phyloP scores from a whole-genome alignment of 305 asterid species.

The Fraxinus greggii region DNA sequence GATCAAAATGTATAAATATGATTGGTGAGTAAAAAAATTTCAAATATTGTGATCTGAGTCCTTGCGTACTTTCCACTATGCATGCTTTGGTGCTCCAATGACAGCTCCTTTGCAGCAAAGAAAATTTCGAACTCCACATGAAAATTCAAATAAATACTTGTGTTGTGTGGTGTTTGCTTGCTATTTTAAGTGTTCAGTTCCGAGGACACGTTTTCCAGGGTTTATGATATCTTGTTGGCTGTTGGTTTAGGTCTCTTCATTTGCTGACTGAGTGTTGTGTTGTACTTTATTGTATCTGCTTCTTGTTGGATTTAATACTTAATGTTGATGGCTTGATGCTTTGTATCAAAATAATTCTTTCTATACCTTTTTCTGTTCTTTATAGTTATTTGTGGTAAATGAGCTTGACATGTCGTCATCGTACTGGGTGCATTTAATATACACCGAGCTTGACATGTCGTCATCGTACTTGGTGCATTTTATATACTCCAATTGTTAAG shows the following conservation, averaged over 20 bases:
- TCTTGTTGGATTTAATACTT: not conserved
- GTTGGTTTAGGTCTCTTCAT: conserved; percentile 2
- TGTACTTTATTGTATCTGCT: not conserved
- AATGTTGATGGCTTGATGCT: not conserved
- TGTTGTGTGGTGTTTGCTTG: not conserved
- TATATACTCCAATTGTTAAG: not conserved
- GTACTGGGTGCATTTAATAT: not conserved
- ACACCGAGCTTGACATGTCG: not conserved
- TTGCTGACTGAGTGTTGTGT: not conserved
- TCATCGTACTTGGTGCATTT: not conserved
- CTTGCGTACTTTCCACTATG: not conserved
- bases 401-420: not conserved
- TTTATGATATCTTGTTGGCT: not conserved
- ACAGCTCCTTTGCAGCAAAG: not conserved
- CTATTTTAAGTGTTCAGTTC: not conserved
- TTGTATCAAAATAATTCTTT: not conserved
- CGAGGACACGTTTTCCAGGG: not conserved
- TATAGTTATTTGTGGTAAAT: not conserved
- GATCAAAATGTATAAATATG: not conserved
- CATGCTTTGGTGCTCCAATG: not conserved
- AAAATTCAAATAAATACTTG: not conserved
- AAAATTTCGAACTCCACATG: not conserved
- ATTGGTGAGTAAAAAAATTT: not conserved
- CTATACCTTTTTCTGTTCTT: not conserved
- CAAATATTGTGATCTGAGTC: not conserved